Evolutionary conservation across 139 green algal genomes (phyloP).

Genomic region (Gonium pectorale): DNA sequence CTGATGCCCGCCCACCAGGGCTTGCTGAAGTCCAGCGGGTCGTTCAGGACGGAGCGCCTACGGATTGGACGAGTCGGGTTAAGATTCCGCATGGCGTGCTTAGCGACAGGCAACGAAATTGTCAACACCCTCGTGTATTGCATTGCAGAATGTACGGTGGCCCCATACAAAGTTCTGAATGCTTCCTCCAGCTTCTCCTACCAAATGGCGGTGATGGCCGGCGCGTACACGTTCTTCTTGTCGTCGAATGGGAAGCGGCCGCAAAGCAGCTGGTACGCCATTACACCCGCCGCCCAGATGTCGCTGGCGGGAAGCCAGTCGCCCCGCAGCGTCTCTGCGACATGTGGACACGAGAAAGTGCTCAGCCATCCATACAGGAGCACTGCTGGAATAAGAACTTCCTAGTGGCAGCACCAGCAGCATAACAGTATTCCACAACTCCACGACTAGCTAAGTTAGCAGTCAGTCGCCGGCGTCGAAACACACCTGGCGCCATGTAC

Average conservation of each 20-base stretch:
- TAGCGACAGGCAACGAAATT: no score
- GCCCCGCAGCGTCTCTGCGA: constrained; percentile 82
- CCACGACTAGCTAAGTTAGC: no score
- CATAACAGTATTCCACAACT: no score
- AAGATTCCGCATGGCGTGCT: no score
- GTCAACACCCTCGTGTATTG: no score
- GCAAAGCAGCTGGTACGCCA: constrained; percentile 89
- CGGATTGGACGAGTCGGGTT: no score
- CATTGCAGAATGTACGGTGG: neutral
- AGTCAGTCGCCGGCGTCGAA: no score
- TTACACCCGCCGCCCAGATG: constrained; percentile 88
- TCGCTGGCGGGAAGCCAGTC: constrained; percentile 79
- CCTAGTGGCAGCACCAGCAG: no score
- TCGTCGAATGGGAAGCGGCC: constrained; percentile 91
- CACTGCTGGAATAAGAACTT: no score
- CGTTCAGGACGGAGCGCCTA: constrained; percentile 55
- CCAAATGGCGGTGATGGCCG: constrained; percentile 83
- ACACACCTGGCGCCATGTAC: constrained; percentile 65
- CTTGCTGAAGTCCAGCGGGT: constrained; percentile 55
- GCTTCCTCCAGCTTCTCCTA: neutral
- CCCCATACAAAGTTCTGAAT: neutral
- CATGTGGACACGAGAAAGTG: neutral
- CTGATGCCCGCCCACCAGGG: constrained; percentile 81
- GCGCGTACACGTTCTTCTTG: constrained; percentile 69
- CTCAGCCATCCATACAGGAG: no score